A percentile compares a stretch with the other conserved stretches of the same genome.
Conservation (phyloP, 2,329 filamentous ascomycete genomes). For the Pseudocercospora fuligena region DNA sequence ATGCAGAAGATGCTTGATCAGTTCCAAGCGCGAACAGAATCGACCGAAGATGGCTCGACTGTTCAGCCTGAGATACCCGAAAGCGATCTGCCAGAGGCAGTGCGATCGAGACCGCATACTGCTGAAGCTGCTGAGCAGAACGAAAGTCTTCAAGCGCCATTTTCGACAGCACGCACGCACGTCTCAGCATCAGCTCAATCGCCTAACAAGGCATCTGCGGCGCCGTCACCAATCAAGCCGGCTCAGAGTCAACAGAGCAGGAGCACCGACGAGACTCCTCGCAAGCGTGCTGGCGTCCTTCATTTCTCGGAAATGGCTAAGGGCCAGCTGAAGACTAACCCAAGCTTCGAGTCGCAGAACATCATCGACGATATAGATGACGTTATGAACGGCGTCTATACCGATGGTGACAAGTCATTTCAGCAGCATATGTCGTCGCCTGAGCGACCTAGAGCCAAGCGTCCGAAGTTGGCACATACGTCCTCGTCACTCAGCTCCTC, state of each 20-base stretch:
- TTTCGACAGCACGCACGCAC: conserved; percentile 48
- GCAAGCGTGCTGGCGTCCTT: conserved; percentile 38
- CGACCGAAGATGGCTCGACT: conserved; percentile 1
- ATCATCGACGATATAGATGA: conserved; percentile 40
- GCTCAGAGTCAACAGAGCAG: conserved; percentile 35
- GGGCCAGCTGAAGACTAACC: conserved; percentile 27
- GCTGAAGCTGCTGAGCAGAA: conserved; percentile 13
- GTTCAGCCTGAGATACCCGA: conserved; percentile 36
- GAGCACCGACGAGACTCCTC: conserved; percentile 38
- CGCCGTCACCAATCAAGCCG: conserved; percentile 28
- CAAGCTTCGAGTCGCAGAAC: conserved; percentile 27
- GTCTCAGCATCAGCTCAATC: conserved; percentile 35
- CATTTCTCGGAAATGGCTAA: conserved; percentile 40
- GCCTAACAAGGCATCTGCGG: conserved; percentile 27
- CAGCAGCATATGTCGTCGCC: conserved; percentile 33
- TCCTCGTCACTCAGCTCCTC: conserved; percentile 10
- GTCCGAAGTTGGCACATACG: conserved; percentile 25
- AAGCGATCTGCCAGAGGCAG: conserved; percentile 33
- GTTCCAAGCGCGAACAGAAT: conserved; percentile 21
- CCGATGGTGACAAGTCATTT: conserved; percentile 44
- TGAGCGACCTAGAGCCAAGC: conserved; percentile 25
- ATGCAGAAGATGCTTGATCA: conserved; percentile 21
- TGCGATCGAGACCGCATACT: not conserved
- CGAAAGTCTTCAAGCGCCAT: conserved; percentile 28
- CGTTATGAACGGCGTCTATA: conserved; percentile 41